phyloP scores from a whole-genome alignment of 2,329 filamentous ascomycete species.

The Periglandula ipomoeae region DNA sequence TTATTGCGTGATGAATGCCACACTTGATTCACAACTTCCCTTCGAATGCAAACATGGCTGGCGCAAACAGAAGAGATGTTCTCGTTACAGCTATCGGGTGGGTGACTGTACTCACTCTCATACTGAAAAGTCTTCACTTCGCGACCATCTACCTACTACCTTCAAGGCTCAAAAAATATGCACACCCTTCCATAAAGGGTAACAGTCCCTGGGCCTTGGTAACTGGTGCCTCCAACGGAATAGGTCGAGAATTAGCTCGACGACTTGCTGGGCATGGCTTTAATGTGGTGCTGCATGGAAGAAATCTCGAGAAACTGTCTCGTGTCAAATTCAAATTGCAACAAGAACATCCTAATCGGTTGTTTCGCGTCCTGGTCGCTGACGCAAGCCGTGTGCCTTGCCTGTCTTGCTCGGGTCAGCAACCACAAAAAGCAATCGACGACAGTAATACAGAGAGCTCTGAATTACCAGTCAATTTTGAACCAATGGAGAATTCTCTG shows the following conservation, averaged over 20 bases:
- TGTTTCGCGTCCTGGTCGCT: constrained; percentile 31
- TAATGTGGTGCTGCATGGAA: constrained; percentile 49
- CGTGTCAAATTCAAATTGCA: constrained; percentile 29
- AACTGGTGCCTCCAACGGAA: constrained; percentile 46
- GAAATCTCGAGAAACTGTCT: constrained; percentile 38
- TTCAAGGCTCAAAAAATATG: background rate
- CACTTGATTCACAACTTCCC: too few species aligned
- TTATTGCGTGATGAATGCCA: too few species aligned
- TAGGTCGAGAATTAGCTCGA: constrained; percentile 38
- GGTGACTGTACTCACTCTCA: background rate
- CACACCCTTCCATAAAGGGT: background rate
- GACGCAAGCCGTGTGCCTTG: constrained; percentile 25
- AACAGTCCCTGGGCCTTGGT: constrained; percentile 26
- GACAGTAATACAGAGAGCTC: too few species aligned
- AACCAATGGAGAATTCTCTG: constrained; percentile 10
- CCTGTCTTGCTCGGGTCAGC: background rate
- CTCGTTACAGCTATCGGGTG: background rate
- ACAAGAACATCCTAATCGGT: constrained; percentile 26
- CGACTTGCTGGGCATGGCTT: constrained; percentile 44
- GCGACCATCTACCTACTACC: background rate
- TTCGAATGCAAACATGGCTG: too few species aligned
- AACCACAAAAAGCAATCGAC: constrained; percentile 6
- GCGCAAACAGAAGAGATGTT: background rate
- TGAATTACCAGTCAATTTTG: constrained; percentile 12
- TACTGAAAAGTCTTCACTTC: background rate